Evolutionary conservation across 1,284 basidiomycete genomes (phyloP).

Genomic region (Cutaneotrichosporon sp.): DNA sequence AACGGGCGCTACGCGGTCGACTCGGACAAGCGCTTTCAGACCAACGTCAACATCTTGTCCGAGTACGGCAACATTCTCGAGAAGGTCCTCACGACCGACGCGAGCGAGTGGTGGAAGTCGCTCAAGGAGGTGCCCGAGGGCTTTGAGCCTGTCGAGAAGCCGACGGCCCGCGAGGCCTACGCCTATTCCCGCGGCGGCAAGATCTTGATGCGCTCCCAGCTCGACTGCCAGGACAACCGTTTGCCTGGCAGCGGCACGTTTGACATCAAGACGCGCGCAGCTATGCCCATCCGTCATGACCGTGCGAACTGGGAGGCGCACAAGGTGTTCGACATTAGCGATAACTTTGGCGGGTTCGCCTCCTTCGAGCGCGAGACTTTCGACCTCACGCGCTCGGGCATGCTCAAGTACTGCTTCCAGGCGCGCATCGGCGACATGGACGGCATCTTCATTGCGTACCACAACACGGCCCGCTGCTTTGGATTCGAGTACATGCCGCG

Average conservation of each 20-base stretch:
- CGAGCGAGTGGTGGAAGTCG: constrained; percentile 67
- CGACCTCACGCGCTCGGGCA: constrained; percentile 88
- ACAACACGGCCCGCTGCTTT: constrained; percentile 85
- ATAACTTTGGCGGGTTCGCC: constrained; percentile 63
- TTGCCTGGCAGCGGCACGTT: constrained; percentile 90
- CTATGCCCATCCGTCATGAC: constrained; percentile 80
- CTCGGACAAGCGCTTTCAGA: constrained; percentile 61
- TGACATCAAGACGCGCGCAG: constrained; percentile 94
- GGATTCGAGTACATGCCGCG: constrained; percentile 94
- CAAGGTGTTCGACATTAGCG: constrained; percentile 71
- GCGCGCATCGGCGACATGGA: constrained; percentile 97
- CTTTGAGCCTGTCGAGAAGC: constrained; percentile 50
- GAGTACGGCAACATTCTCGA: constrained; percentile 88
- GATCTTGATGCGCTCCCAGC: constrained; percentile 91
- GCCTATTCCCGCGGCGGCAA: constrained; percentile 67
- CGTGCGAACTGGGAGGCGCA: constrained; percentile 80
- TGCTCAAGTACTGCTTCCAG: constrained; percentile 96
- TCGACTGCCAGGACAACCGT: constrained; percentile 80
- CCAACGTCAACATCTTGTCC: constrained; percentile 69
- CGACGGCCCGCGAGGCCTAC: constrained; percentile 66
- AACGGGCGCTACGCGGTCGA: constrained; percentile 77
- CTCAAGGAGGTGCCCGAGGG: constrained; percentile 57
- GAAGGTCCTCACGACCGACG: constrained; percentile 75
- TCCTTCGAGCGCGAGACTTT: constrained; percentile 90
- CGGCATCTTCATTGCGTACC: constrained; percentile 91